These are phyloP conservation scores for Pseudogymnoascus sp. DNA, from an alignment of 2,329 filamentous ascomycete genomes.

Conservation along the genomic window DNA sequence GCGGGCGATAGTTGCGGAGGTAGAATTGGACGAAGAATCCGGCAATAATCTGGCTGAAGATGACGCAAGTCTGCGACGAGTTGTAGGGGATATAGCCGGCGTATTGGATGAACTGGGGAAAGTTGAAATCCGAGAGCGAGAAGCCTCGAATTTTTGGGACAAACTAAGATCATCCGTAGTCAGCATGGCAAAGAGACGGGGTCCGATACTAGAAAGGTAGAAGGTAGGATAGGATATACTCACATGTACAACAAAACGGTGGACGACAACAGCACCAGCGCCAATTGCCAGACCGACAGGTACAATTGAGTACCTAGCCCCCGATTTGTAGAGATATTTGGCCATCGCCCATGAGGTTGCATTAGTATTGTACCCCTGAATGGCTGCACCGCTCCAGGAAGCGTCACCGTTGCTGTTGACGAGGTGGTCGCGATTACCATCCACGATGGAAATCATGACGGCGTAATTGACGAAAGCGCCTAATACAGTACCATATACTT, in stretches of 20 bases:
- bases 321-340: constrained; percentile 43
- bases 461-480: constrained; percentile 40
- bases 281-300: constrained; percentile 46
- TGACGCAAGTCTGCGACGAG: constrained; percentile 47
- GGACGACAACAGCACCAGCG: constrained; percentile 35
- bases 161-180: constrained; percentile 30
- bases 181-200: neutral
- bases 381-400: constrained; percentile 42
- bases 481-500: constrained; percentile 37
- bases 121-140: constrained; percentile 39
- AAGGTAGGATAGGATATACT: constrained; percentile 13
- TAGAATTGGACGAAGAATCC: constrained; percentile 38
- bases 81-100: constrained; percentile 50
- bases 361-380: constrained; percentile 41
- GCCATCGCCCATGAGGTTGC: constrained; percentile 42
- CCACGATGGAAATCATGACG: constrained; percentile 40
- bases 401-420: constrained; percentile 35
- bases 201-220: neutral
- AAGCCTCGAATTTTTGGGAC: constrained; percentile 40
- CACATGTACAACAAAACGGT: constrained; percentile 38
- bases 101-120: constrained; percentile 48
- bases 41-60: constrained; percentile 39
- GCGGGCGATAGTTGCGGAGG: constrained; percentile 31
- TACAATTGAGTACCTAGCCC: constrained; percentile 39
- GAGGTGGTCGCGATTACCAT: constrained; percentile 36